Conservation (phyloP, 202 grass and related monocot genomes). For the Carex sylvatica region DNA sequence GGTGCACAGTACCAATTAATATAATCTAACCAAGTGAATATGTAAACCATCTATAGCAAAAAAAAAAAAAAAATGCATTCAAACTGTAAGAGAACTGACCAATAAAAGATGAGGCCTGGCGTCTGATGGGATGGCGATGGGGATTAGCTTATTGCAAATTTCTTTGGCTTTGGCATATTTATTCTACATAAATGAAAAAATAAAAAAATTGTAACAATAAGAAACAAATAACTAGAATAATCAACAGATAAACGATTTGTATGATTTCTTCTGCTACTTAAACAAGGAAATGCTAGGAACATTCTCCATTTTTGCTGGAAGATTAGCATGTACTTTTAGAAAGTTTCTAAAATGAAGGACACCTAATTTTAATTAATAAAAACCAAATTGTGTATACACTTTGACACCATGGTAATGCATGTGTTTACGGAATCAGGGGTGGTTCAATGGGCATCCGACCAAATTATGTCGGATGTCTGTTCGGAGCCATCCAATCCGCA, state of each 20-base stretch:
- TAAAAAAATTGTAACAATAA: neutral
- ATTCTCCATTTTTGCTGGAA: neutral
- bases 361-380: neutral
- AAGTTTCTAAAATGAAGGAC: neutral
- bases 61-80: neutral
- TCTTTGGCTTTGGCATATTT: conserved; percentile 45
- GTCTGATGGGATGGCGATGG: conserved; percentile 27
- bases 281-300: neutral
- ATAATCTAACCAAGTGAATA: neutral
- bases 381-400: neutral
- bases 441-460: too few relatives aligned
- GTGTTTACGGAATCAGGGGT: too few relatives aligned
- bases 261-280: neutral
- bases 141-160: conserved; percentile 35
- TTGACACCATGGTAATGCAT: neutral
- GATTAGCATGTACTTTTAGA: neutral
- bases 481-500: too few relatives aligned
- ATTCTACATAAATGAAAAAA: conserved; percentile 27
- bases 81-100: conserved; percentile 25
- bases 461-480: too few relatives aligned
- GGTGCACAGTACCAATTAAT: neutral
- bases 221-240: neutral
- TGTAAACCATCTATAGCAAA: neutral
- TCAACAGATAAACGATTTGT: neutral
- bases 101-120: conserved; percentile 40